These are phyloP conservation scores for Globisporangium takayamanum DNA, from an alignment of 352 stramenopile genomes.

Conservation along the genomic window DNA sequence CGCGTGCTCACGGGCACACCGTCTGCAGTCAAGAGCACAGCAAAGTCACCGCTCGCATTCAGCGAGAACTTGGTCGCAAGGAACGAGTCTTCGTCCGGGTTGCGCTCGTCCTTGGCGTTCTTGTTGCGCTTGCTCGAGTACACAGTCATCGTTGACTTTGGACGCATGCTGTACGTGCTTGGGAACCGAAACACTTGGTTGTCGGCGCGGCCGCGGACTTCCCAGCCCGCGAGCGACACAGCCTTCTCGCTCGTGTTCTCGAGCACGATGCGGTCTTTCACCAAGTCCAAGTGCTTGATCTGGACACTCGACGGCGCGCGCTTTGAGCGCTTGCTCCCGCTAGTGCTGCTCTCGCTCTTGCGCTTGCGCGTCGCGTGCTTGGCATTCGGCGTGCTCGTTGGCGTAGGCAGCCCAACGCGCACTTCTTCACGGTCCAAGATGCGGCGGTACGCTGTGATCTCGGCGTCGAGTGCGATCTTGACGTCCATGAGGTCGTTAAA, in stretches of 20 bases:
- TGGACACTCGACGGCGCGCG: constrained; percentile 32
- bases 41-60: constrained; percentile 60
- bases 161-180: constrained; percentile 56
- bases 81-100: constrained; percentile 69
- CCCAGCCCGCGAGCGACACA: constrained; percentile 58
- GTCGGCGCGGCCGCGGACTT: constrained; percentile 50
- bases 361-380: constrained; percentile 51
- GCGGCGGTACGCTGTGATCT: constrained; percentile 76
- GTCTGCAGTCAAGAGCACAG: constrained; percentile 52
- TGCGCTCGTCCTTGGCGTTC: constrained; percentile 65
- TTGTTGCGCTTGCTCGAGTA: constrained; percentile 78
- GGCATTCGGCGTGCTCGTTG: constrained; percentile 27
- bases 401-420: constrained; percentile 55
- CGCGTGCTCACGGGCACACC: constrained; percentile 64
- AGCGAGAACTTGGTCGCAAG: constrained; percentile 76
- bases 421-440: constrained; percentile 79
- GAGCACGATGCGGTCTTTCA: constrained; percentile 72
- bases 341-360: constrained; percentile 35
- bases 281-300: constrained; percentile 60
- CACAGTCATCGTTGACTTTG: constrained; percentile 64
- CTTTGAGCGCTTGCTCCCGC: constrained; percentile 41
- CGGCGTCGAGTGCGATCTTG: constrained; percentile 69
- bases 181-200: constrained; percentile 70
- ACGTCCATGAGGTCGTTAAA: constrained; percentile 88
- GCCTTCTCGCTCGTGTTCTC: constrained; percentile 59